These are phyloP conservation scores for Cytospora chrysosperma DNA, from an alignment of 2,329 filamentous ascomycete genomes.

Conservation along the genomic window DNA sequence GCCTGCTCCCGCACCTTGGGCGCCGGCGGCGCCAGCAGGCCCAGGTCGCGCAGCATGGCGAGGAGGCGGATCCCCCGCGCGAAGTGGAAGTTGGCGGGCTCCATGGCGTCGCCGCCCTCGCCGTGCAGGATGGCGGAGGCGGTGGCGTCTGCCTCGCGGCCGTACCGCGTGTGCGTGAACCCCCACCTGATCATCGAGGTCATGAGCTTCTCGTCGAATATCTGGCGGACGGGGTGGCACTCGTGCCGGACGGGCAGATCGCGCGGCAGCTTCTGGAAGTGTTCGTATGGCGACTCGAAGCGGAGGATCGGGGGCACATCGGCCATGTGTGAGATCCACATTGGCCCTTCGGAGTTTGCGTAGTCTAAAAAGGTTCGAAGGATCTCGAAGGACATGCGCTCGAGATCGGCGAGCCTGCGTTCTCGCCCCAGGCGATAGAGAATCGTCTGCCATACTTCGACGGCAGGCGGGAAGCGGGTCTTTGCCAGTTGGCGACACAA, in stretches of 20 bases:
- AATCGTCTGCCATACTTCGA: constrained; percentile 44
- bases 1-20: constrained; percentile 32
- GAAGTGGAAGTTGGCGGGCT: constrained; percentile 30
- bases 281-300: constrained; percentile 32
- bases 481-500: constrained; percentile 38
- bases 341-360: constrained; percentile 30
- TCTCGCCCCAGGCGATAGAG: constrained; percentile 45
- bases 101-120: background rate
- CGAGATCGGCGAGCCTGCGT: constrained; percentile 45
- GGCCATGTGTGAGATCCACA: constrained; percentile 44
- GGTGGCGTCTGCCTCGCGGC: constrained; percentile 16
- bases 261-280: constrained; percentile 37
- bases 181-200: constrained; percentile 45
- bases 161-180: constrained; percentile 40
- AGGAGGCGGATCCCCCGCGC: constrained; percentile 36
- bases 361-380: constrained; percentile 38
- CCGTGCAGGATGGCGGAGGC: constrained; percentile 3
- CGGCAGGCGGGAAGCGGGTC: constrained; percentile 41
- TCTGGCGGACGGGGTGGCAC: constrained; percentile 46
- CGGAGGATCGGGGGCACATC: constrained; percentile 41
- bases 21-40: constrained; percentile 29
- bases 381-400: constrained; percentile 44
- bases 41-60: constrained; percentile 34
- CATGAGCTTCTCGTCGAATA: constrained; percentile 45
- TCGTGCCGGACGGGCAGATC: constrained; percentile 44